A percentile compares a stretch with the other conserved stretches of the same genome.
phyloP scores from a whole-genome alignment of 2,329 filamentous ascomycete genomes.

The Fusarium drepaniforme region DNA sequence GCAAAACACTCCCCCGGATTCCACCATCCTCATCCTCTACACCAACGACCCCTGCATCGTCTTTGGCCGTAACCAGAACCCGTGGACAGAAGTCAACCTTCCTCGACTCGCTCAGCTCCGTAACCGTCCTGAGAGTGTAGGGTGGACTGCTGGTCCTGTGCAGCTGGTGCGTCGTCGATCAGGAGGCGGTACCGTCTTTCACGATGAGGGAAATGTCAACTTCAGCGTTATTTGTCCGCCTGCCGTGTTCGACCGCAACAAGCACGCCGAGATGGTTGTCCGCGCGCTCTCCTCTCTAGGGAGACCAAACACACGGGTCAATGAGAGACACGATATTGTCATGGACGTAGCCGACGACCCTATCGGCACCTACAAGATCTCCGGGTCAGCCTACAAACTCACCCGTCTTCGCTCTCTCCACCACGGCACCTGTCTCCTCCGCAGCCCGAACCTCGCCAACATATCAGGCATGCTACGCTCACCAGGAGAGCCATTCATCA shows the following conservation, averaged over 20 bases:
- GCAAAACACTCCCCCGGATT: conserved; percentile 76
- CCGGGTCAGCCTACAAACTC: conserved; percentile 95
- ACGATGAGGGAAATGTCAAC: conserved; percentile 93
- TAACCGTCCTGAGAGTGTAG: conserved; percentile 34
- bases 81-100: conserved; percentile 92
- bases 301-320: conserved; percentile 76
- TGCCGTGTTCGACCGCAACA: conserved; percentile 81
- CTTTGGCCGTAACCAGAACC: conserved; percentile 97
- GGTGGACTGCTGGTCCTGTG: conserved; percentile 49
- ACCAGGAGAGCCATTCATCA: conserved; percentile 82
- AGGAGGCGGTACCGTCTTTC: conserved; percentile 94
- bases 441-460: conserved; percentile 77
- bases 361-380: conserved; percentile 77
- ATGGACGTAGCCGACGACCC: conserved; percentile 60
- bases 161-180: conserved; percentile 84
- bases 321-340: conserved; percentile 94
- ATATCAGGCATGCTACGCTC: conserved; percentile 81
- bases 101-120: conserved; percentile 60
- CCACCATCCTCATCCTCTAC: conserved; percentile 88
- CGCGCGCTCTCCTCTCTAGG: conserved; percentile 77
- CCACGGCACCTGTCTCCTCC: conserved; percentile 90
- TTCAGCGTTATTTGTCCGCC: conserved; percentile 92
- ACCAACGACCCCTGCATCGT: conserved; percentile 89
- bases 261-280: conserved; percentile 93
- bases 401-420: conserved; percentile 85